Base-by-base conservation (phyloP, 805 yeast genomes). In the Metahyphopichia silvanorum region DNA sequence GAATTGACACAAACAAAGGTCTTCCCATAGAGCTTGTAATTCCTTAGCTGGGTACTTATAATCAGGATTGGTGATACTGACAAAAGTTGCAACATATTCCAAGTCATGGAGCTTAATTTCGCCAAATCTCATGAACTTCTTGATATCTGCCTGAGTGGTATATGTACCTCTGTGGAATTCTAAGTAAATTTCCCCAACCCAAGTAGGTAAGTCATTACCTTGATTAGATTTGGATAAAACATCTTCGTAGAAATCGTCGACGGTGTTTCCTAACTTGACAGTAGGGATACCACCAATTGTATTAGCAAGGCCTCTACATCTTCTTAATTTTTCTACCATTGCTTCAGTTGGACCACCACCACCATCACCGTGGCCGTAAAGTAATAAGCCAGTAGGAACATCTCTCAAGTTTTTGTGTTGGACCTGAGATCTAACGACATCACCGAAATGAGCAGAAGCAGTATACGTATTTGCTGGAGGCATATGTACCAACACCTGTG, bases 301-400 rank as follows among this genome's bases (percentile, higher is more conserved):
- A 50, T 91, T 84, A 14, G 88, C 74, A 38, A 89, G 57, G 11
- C 97, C 97, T 51, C 98, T 75, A 55, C 91, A 82, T 47, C 98
- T 79, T 53, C 98, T 78, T 51, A 91, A 70, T 55, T 87, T 89
- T 53, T 93, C 98, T 42, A 91, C 50, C 95, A 88, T 89, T 51
- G 86, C 95, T 24, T 85, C 84, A 4, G 86, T 81, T 28, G 98
- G 98, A 6, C 98, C 98, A 43, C 98, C 98, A 40, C 98, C 98
- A 47, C 98, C 98, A 55, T 91, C 98, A 49, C 98, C 98, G 48
- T 84, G 81, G 24, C 98, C 98, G 48, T 76, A 93, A 26, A 88
- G 66, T 51, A 93, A 63, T 46, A 91, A 66, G 0, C 95, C 91
- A 7, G 85, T 78, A 38, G 85, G 91, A 34, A 81, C 88, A 40